Percentiles rank a stretch among this genome's conserved stretches.
These are phyloP conservation scores for Penicillium bovifimosum DNA, from an alignment of 495 filamentous ascomycete genomes.

Conservation along the genomic window DNA sequence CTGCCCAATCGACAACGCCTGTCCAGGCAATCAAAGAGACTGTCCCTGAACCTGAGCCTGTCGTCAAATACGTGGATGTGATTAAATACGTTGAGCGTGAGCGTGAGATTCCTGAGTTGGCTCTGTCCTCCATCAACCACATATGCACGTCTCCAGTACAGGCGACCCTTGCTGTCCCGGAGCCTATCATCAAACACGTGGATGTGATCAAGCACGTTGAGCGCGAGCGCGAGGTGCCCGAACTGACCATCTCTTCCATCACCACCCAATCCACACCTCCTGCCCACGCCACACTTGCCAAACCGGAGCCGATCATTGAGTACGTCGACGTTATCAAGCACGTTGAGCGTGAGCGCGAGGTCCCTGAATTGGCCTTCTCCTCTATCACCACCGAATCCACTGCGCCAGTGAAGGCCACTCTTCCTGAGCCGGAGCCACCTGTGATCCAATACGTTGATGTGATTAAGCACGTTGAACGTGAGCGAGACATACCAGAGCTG, in stretches of 20 bases:
- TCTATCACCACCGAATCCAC: constrained; percentile 44
- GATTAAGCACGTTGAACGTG: constrained; percentile 1
- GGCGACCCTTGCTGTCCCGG: constrained; percentile 7
- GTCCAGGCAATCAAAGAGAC: constrained; percentile 2
- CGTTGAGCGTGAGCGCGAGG: constrained; percentile 7
- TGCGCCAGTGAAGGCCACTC: constrained; percentile 38
- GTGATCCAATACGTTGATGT: constrained; percentile 10
- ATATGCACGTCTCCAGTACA: constrained; percentile 10
- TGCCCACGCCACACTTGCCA: constrained; percentile 10
- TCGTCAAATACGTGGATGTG: constrained; percentile 1
- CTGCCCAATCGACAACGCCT: background rate
- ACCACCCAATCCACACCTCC: constrained; percentile 20
- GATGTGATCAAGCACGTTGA: constrained; percentile 5
- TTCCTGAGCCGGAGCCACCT: constrained; percentile 21
- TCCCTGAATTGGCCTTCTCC: constrained; percentile 41
- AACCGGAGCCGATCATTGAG: constrained; percentile 1
- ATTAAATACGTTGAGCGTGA: constrained; percentile 5
- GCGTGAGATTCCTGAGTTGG: constrained; percentile 8
- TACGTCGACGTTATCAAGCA: constrained; percentile 8
- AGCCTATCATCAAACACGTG: constrained; percentile 6
- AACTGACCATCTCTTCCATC: constrained; percentile 25
- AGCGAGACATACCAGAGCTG: constrained; percentile 8
- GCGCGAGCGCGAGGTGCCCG: constrained; percentile 9
- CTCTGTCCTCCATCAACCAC: constrained; percentile 9
- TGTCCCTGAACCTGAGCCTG: constrained; percentile 10